A percentile compares a stretch with the other conserved stretches of the same genome.
Conservation (phyloP, 352 stramenopile genomes). For the Globisporangium canariense region DNA sequence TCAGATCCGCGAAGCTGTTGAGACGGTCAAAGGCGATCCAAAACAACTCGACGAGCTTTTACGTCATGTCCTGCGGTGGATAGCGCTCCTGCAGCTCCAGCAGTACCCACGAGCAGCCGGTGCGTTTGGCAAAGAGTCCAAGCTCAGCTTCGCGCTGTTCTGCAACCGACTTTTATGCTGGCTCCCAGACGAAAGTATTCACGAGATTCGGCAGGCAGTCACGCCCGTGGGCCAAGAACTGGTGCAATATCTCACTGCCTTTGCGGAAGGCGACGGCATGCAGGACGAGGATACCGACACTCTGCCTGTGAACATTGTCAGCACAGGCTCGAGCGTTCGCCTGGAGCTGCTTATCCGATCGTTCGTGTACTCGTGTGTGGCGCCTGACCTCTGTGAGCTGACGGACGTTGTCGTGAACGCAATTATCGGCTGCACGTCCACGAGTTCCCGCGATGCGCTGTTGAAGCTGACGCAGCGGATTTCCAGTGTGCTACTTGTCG, state of each 20-base stretch:
- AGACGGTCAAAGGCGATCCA: conserved; percentile 21
- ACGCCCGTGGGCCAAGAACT: conserved; percentile 3
- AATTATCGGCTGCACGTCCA: conserved; percentile 33
- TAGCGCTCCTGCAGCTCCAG: conserved; percentile 29
- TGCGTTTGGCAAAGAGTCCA: conserved; percentile 36
- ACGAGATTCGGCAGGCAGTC: conserved; percentile 20
- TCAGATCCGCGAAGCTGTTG: conserved; percentile 23
- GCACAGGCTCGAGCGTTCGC: conserved; percentile 8
- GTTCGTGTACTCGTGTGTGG: conserved; percentile 13
- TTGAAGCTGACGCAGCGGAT: conserved; percentile 28
- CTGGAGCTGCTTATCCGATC: conserved; percentile 18
- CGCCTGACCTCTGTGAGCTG: conserved; percentile 19
- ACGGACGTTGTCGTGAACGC: conserved; percentile 29
- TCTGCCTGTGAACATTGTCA: background rate
- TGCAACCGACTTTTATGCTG: conserved; percentile 43
- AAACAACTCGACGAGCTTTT: conserved; percentile 21
- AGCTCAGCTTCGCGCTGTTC: conserved; percentile 32
- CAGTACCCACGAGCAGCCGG: conserved; percentile 16
- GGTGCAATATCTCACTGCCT: conserved; percentile 5
- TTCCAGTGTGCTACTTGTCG: conserved; percentile 19
- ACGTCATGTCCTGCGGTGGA: conserved; percentile 41
- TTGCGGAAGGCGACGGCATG: background rate
- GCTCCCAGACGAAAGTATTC: conserved; percentile 39
- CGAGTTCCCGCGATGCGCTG: conserved; percentile 26
- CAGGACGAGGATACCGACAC: background rate